These are phyloP conservation scores for Hysterium pulicare DNA, from an alignment of 2,329 filamentous ascomycete species.

Conservation along the genomic window DNA sequence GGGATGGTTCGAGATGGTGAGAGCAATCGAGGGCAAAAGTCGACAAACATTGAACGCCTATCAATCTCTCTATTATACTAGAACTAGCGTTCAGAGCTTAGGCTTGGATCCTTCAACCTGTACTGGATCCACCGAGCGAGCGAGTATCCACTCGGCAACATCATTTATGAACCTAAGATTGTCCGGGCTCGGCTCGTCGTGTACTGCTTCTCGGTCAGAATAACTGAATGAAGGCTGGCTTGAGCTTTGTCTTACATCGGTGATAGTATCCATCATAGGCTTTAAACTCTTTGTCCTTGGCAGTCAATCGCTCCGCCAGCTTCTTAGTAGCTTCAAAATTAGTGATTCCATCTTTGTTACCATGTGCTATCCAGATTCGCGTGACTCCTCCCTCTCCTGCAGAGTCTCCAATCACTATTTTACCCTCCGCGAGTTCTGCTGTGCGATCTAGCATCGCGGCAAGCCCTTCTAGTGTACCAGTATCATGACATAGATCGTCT, in stretches of 20 bases:
- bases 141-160: conserved; percentile 34
- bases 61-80: too few relatives aligned
- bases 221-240: too few relatives aligned
- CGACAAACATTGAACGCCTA: too few relatives aligned
- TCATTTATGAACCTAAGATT: conserved; percentile 34
- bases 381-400: conserved; percentile 54
- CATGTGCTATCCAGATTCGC: conserved; percentile 71
- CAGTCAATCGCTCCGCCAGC: conserved; percentile 57
- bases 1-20: too few relatives aligned
- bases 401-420: conserved; percentile 42
- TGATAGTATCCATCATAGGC: conserved; percentile 77
- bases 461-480: conserved; percentile 79
- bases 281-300: conserved; percentile 68
- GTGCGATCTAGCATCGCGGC: conserved; percentile 75
- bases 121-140: conserved; percentile 28
- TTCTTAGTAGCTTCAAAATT: conserved; percentile 62
- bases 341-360: conserved; percentile 68
- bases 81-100: conserved; percentile 35
- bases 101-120: conserved; percentile 27
- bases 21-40: too few relatives aligned
- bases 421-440: conserved; percentile 56
- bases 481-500: conserved; percentile 75
- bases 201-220: too few relatives aligned
- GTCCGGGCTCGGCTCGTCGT: conserved; percentile 35
- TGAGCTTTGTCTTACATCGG: conserved; percentile 58